phyloP scores from a whole-genome alignment of 2,329 filamentous ascomycete species.

The Calonectria ilicicola region DNA sequence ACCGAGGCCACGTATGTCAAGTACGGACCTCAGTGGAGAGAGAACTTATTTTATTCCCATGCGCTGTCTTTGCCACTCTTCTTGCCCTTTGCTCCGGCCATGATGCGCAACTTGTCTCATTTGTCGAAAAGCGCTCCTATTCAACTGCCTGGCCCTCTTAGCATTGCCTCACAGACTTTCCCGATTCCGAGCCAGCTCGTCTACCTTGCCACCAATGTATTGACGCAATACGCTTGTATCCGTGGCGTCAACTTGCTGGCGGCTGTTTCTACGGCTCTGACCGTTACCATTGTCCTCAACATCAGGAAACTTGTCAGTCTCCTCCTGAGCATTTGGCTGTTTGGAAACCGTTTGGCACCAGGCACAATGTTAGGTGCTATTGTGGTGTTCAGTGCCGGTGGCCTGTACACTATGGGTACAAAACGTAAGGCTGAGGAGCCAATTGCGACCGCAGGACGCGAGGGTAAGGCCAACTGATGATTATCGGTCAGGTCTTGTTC shows the following conservation, averaged over 20 bases:
- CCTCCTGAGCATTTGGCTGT: conserved; percentile 91
- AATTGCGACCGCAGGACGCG: conserved; percentile 19
- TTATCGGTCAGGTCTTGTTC: not conserved
- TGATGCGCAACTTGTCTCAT: conserved; percentile 72
- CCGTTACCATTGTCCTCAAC: conserved; percentile 96
- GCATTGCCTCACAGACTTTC: conserved; percentile 18
- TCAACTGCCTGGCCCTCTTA: conserved; percentile 38
- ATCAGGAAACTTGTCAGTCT: conserved; percentile 94
- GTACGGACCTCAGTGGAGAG: conserved; percentile 92
- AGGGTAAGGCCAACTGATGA: conserved; percentile 34
- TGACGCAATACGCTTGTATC: conserved; percentile 96
- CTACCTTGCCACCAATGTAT: conserved; percentile 79
- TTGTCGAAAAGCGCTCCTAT: conserved; percentile 75
- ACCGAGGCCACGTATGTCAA: conserved; percentile 89
- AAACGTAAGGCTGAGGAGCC: conserved; percentile 35
- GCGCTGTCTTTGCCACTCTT: conserved; percentile 82
- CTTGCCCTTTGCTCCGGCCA: conserved; percentile 75
- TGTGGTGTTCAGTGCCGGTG: conserved; percentile 92
- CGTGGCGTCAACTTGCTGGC: conserved; percentile 95
- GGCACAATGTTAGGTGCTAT: conserved; percentile 85
- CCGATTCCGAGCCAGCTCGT: conserved; percentile 75
- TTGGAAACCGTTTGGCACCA: conserved; percentile 83
- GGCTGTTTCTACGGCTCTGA: conserved; percentile 88
- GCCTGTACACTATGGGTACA: conserved; percentile 85
- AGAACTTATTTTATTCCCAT: conserved; percentile 95